Evolutionary conservation across 371 early-diverging fungal species (phyloP).

Genomic region (Caulochytrium protostelioides): DNA sequence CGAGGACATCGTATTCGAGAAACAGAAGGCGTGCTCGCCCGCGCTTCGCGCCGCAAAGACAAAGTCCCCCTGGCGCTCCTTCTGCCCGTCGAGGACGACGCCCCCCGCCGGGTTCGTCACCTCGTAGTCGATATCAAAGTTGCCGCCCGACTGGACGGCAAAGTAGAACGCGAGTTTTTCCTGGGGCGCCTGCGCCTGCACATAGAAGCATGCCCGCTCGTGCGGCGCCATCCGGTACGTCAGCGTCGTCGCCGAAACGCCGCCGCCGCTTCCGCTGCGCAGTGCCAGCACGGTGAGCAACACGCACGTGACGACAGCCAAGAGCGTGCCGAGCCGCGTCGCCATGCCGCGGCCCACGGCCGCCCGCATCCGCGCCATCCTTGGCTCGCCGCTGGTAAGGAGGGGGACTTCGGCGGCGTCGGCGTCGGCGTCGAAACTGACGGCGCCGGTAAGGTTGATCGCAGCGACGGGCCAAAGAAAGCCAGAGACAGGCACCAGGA

Average conservation of each 20-base stretch:
- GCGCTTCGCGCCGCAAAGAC: constrained; percentile 53
- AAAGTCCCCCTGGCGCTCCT: constrained; percentile 75
- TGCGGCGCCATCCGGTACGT: constrained; percentile 71
- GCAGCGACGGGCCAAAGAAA: too few species aligned
- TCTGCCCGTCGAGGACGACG: constrained; percentile 40
- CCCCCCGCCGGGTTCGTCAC: constrained; percentile 42
- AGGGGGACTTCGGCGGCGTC: too few species aligned
- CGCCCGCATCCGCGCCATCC: background rate
- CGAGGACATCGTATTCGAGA: constrained; percentile 69
- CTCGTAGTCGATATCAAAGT: constrained; percentile 73
- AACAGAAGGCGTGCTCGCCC: constrained; percentile 83
- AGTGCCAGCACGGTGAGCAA: too few species aligned
- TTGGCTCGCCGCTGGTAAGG: background rate
- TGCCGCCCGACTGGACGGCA: constrained; percentile 80
- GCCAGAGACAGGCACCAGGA: too few species aligned
- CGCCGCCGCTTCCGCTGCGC: background rate
- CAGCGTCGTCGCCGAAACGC: constrained; percentile 28
- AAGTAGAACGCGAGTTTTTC: constrained; percentile 84
- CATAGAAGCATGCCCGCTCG: constrained; percentile 63
- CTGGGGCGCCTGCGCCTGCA: constrained; percentile 26
- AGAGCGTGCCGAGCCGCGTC: too few species aligned
- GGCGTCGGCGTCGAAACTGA: too few species aligned
- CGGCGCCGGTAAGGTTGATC: too few species aligned
- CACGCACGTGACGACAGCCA: too few species aligned
- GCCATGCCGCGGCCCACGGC: too few species aligned